Evolutionary conservation across 371 early-diverging fungal genomes (phyloP), one percentile per base, ranked within the genome.

Genomic region (Mortierella sp.): DNA sequence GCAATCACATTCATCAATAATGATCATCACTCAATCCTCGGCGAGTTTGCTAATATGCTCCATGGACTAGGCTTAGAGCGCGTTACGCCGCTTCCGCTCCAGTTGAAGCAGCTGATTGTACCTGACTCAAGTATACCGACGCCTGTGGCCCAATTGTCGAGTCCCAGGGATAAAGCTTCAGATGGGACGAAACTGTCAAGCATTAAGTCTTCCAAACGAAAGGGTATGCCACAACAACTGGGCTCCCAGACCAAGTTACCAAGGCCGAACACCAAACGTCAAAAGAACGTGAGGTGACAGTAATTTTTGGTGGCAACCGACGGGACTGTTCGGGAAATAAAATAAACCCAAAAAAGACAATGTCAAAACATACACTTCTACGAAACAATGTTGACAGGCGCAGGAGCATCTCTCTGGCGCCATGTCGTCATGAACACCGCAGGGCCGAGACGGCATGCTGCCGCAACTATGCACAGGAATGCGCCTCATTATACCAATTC

Each of bases 1-100:
- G 85, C 89, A 0, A 86, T 91, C 55, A 89, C 90, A 6, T 91
- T 91, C 66, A 84, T 91, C 61, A 91, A 91, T 51, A 60, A 88
- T 83, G 91, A 90, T 47, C 84, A 88, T 59, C 79, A 83, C 45
- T 63, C 75, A 64, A 68, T 89, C 42, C 82, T 89, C 57, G 62
- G 79, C 58, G 73, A 87, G n/a, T 83, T 90, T 62, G 86, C 84
- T 12, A 76, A 75, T 31, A 84, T 87, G 78, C 80, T 90, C 4
- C 74, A 84, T 55, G 76, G 66, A 51, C 77, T 86, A 53, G 80
- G 84, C 10, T 59, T 73, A n/a, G 72, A 80, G 3, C 82, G 83
- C 60, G 86, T 90, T 9, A 89, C 89, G 1, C 89, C 91, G 0
- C 71, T 90, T 58, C 91, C 91, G 15, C 23, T 68, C 12, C 86